Conservation (phyloP, 768 basidiomycete species). For the Thelephora ganbajun region DNA sequence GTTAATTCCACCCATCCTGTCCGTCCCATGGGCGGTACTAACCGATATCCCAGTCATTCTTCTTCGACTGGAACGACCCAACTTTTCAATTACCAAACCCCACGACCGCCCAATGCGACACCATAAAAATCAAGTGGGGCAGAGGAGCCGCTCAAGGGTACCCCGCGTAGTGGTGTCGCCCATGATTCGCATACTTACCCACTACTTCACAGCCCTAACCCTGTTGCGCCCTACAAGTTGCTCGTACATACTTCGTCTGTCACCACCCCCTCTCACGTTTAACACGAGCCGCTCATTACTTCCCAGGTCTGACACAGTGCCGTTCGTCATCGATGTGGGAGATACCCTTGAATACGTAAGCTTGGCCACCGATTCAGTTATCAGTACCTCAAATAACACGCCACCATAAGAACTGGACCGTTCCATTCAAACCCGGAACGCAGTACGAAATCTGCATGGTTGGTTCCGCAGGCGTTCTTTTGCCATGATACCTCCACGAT, state of each 20-base stretch:
- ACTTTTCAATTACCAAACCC: background rate
- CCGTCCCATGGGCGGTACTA: background rate
- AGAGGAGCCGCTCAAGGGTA: conserved; percentile 16
- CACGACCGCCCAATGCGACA: conserved; percentile 19
- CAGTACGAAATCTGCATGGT: conserved; percentile 63
- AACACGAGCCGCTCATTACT: background rate
- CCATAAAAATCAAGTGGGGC: conserved; percentile 17
- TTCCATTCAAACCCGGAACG: conserved; percentile 47
- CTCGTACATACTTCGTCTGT: conserved; percentile 50
- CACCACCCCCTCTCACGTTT: background rate
- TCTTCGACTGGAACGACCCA: conserved; percentile 18
- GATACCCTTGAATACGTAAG: conserved; percentile 32
- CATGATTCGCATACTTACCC: too few species aligned
- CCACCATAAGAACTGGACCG: conserved; percentile 34
- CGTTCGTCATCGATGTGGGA: conserved; percentile 38
- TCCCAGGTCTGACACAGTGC: conserved; percentile 32
- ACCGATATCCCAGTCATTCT: conserved; percentile 12
- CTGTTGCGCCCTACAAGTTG: conserved; percentile 41
- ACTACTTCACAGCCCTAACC: conserved; percentile 31
- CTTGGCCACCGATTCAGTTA: conserved; percentile 3
- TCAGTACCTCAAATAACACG: background rate
- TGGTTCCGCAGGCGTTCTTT: conserved; percentile 6
- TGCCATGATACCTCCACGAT: background rate
- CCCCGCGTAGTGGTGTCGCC: background rate
- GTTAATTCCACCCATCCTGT: background rate